phyloP scores from a whole-genome alignment of 2,329 filamentous ascomycete genomes.

The Botrytis pseudocinerea region DNA sequence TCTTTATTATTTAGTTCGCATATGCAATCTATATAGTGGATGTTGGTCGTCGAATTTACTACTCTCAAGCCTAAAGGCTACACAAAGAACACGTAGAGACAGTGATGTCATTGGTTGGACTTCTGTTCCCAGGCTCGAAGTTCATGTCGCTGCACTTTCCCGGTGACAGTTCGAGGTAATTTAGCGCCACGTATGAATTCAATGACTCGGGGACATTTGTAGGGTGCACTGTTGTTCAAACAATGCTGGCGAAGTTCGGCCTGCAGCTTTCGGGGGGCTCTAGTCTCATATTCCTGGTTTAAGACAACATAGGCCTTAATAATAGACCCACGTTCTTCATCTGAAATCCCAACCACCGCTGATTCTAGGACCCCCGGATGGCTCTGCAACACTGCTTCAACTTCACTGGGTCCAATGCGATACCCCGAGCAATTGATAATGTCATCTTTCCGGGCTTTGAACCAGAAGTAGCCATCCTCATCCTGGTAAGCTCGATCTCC shows the following conservation, averaged over 20 bases:
- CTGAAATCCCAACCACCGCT: not conserved
- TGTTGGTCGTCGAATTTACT: not conserved
- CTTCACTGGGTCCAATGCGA: not conserved
- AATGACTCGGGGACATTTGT: not conserved
- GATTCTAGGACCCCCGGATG: not conserved
- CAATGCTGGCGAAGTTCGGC: not conserved
- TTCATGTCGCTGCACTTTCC: not conserved
- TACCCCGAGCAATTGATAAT: not conserved
- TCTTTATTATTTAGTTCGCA: not conserved
- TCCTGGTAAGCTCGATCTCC: not conserved
- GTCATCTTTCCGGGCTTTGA: not conserved
- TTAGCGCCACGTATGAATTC: not conserved
- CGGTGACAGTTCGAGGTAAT: not conserved
- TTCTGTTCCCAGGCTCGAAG: not conserved
- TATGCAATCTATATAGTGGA: not conserved
- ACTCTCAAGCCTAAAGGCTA: not conserved
- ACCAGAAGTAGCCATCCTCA: not conserved
- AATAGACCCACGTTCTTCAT: not conserved
- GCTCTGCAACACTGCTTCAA: not conserved
- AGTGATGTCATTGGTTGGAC: not conserved
- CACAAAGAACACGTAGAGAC: not conserved
- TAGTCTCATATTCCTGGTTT: not conserved
- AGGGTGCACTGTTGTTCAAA: not conserved
- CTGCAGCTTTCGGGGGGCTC: not conserved
- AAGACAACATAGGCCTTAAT: constrained; percentile 1